Percentiles rank a stretch among this genome's conserved stretches.
phyloP scores from a whole-genome alignment of 2,329 filamentous ascomycete genomes.

The Colletotrichum tabaci region DNA sequence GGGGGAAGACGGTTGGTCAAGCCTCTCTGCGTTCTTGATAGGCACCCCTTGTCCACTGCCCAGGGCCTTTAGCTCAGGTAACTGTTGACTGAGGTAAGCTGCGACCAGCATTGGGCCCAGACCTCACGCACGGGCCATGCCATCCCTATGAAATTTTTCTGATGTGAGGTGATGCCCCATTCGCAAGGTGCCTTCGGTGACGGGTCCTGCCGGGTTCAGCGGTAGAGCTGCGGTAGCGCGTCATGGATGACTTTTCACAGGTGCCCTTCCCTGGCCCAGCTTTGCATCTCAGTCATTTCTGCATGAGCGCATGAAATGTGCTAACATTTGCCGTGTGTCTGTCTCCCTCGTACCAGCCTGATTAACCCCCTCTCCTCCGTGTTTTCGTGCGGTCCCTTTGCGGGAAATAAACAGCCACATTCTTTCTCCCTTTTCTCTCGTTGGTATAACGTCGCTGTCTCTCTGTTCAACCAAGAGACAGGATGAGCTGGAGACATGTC shows the following conservation, averaged over 20 bases:
- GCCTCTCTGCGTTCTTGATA: neutral
- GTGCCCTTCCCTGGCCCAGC: slow-evolving; percentile 38
- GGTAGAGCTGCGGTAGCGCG: slow-evolving; percentile 49
- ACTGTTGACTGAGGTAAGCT: slow-evolving; percentile 45
- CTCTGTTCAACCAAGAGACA: slow-evolving; percentile 41
- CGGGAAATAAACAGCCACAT: slow-evolving; percentile 20
- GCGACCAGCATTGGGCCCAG: slow-evolving; percentile 27
- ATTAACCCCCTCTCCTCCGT: slow-evolving; percentile 8
- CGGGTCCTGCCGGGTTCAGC: slow-evolving; percentile 40
- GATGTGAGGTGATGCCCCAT: slow-evolving; percentile 29
- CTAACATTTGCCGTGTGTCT: slow-evolving; percentile 29
- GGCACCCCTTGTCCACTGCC: neutral
- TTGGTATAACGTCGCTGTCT: slow-evolving; percentile 4
- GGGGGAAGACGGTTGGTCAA: neutral
- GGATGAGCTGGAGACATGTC: slow-evolving; percentile 60
- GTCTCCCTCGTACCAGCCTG: slow-evolving; percentile 18
- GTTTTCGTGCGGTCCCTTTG: slow-evolving; percentile 2
- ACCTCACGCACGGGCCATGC: slow-evolving; percentile 23
- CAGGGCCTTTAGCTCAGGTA: slow-evolving; percentile 43
- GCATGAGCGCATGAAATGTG: slow-evolving; percentile 42
- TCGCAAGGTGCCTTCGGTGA: slow-evolving; percentile 29
- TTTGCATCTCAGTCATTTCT: slow-evolving; percentile 37
- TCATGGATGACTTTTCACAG: slow-evolving; percentile 57
- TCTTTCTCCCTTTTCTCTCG: neutral
- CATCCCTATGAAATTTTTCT: slow-evolving; percentile 30